A percentile compares a stretch with the other conserved stretches of the same genome.
These are phyloP conservation scores for Talaromyces proteolyticus DNA, from an alignment of 495 filamentous ascomycete genomes.

Conservation along the genomic window DNA sequence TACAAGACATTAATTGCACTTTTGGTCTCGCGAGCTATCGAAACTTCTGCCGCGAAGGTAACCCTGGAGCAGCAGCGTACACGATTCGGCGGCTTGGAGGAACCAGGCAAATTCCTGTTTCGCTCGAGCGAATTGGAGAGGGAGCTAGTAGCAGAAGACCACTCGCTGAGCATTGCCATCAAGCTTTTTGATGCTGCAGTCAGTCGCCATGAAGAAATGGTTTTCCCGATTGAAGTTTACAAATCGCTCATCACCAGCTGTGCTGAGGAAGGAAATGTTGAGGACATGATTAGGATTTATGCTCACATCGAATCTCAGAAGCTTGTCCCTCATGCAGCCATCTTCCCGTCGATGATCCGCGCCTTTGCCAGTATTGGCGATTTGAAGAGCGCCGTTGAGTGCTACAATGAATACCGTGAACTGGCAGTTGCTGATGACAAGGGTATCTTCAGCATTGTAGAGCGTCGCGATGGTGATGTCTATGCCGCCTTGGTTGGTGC, in stretches of 20 bases:
- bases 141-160: slow-evolving; percentile 77
- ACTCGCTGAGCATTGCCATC: slow-evolving; percentile 75
- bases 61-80: slow-evolving; percentile 66
- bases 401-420: slow-evolving; percentile 87
- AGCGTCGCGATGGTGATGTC: slow-evolving; percentile 73
- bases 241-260: slow-evolving; percentile 77
- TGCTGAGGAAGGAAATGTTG: slow-evolving; percentile 66
- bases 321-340: slow-evolving; percentile 66
- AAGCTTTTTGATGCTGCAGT: slow-evolving; percentile 76
- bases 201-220: slow-evolving; percentile 38
- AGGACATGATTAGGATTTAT: slow-evolving; percentile 85
- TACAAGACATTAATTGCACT: slow-evolving; percentile 81
- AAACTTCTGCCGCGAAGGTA: slow-evolving; percentile 62
- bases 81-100: slow-evolving; percentile 80
- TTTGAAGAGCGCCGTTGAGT: slow-evolving; percentile 83
- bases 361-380: slow-evolving; percentile 79
- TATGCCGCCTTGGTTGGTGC: slow-evolving; percentile 86
- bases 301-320: slow-evolving; percentile 79
- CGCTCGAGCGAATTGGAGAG: slow-evolving; percentile 78
- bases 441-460: slow-evolving; percentile 61
- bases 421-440: slow-evolving; percentile 76
- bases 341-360: slow-evolving; percentile 87
- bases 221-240: slow-evolving; percentile 71
- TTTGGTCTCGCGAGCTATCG: slow-evolving; percentile 70
- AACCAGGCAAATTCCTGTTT: slow-evolving; percentile 84